These are phyloP conservation scores for Gyromitra esculenta DNA, from an alignment of 2,329 filamentous ascomycete genomes.

Conservation along the genomic window DNA sequence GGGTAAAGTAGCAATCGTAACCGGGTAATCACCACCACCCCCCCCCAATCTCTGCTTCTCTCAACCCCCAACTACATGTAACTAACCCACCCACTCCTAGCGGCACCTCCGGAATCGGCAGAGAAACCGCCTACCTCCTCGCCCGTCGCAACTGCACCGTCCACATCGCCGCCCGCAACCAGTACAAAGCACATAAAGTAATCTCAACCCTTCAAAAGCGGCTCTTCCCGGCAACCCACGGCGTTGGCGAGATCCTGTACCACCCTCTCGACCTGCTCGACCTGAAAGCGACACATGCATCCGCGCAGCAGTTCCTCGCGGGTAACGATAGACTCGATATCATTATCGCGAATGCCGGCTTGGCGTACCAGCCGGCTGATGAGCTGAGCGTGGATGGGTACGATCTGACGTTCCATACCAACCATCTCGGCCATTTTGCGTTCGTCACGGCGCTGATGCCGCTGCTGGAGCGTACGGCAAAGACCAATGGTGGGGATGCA, in stretches of 20 bases:
- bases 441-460: constrained; percentile 60
- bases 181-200: constrained; percentile 59
- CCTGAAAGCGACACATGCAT: constrained; percentile 62
- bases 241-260: constrained; percentile 58
- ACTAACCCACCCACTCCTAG: constrained; percentile 18
- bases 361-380: constrained; percentile 61
- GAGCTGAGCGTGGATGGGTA: constrained; percentile 63
- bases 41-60: background rate
- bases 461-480: constrained; percentile 56
- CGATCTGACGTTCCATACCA: constrained; percentile 65
- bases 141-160: constrained; percentile 54
- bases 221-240: constrained; percentile 57
- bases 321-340: constrained; percentile 62
- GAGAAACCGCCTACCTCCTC: constrained; percentile 56
- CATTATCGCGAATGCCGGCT: constrained; percentile 64
- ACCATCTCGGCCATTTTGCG: constrained; percentile 65
- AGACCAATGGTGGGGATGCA: constrained; percentile 48
- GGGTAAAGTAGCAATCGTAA: constrained; percentile 56
- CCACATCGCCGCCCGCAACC: constrained; percentile 53
- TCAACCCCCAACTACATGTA: background rate
- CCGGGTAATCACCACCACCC: constrained; percentile 49
- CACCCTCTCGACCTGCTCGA: constrained; percentile 64
- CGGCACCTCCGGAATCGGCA: constrained; percentile 54
- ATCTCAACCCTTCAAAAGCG: constrained; percentile 61
- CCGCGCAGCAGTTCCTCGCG: constrained; percentile 61